Percentiles rank a stretch among this genome's conserved stretches.
These are phyloP conservation scores for Boletus vermiculosoides DNA, from an alignment of 768 basidiomycete genomes.

Conservation along the genomic window DNA sequence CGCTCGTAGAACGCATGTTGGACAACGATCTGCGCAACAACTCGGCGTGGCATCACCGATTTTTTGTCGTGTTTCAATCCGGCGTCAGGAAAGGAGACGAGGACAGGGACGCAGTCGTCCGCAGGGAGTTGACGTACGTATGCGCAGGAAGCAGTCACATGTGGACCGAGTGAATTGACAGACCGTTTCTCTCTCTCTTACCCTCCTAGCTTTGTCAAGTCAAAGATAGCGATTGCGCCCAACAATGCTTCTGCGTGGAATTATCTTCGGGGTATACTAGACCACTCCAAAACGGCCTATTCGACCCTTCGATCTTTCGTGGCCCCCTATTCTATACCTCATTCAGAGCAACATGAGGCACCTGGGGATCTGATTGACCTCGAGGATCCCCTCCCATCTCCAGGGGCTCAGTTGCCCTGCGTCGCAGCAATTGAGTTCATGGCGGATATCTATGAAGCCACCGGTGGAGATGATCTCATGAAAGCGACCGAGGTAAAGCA, in stretches of 20 bases:
- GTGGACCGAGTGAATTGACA: neutral
- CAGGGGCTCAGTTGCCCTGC: slow-evolving; percentile 71
- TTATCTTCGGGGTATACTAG: slow-evolving; percentile 85
- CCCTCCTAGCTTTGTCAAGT: slow-evolving; percentile 68
- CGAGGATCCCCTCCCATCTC: slow-evolving; percentile 68
- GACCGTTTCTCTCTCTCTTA: neutral
- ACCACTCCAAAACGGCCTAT: slow-evolving; percentile 58
- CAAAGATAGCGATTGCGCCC: slow-evolving; percentile 80
- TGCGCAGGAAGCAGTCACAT: neutral
- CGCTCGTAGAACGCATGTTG: slow-evolving; percentile 69
- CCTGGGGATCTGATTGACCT: slow-evolving; percentile 59
- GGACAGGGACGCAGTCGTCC: slow-evolving; percentile 56
- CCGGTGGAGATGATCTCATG: slow-evolving; percentile 46
- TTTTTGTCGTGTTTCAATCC: slow-evolving; percentile 79
- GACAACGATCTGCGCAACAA: slow-evolving; percentile 87
- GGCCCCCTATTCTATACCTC: slow-evolving; percentile 53
- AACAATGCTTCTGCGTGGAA: slow-evolving; percentile 98
- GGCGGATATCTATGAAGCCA: slow-evolving; percentile 69
- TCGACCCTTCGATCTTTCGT: slow-evolving; percentile 58
- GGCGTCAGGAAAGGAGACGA: slow-evolving; percentile 61
- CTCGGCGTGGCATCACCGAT: slow-evolving; percentile 95
- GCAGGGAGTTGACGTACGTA: slow-evolving; percentile 75
- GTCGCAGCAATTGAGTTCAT: slow-evolving; percentile 80
- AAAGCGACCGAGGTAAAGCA: slow-evolving; percentile 50
- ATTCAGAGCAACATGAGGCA: slow-evolving; percentile 27